Base-by-base conservation (phyloP, 2,329 filamentous ascomycete species). In the Aspergillus sp. region DNA sequence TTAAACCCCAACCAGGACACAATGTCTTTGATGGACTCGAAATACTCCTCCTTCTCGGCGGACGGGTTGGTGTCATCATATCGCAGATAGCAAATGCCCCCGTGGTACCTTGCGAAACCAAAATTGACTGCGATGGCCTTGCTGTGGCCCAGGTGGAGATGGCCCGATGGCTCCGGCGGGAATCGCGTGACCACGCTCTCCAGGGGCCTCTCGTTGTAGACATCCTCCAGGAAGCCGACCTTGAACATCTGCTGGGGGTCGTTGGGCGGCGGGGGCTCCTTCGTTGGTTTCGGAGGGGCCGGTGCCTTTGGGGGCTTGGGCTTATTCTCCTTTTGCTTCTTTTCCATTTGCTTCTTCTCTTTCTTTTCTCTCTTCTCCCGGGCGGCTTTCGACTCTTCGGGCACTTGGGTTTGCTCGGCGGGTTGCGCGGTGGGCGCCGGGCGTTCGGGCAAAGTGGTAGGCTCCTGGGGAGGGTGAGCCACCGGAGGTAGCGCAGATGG, bases 71-170 rank as follows among this genome's bases (percentile, higher is more conserved):
- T 96, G 51, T 96, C 91, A 57, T 96, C 91, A 58, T 84, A 94
- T 49, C 89, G 74, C 40, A 86, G 62, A 51, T 81, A 80, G 59
- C 77, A 82, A 40, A 79, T 68, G 37, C 89, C 89, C 22, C 81
- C 82, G 55, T 93, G 83, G 52, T 80, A 78, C 52, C 75, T 77
- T 10, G 91, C 89, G 57, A 95, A 96, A 5, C 89, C 89, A 63
- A 96, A 96, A 63, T 96, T 95, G 59, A 96, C 78, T 0, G 86
- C 82, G 57, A 96, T 95, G 14, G 91, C 89, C 66, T 96, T 96
- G 44, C 82, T 83, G 56, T 96, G 91, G 13, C 89, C 89, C 47
- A 96, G 82, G 55, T 95, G 88, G 7, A 95, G 73, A 57, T 82
- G 95, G 34, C 89, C 91, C 58, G 96, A 96, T 29, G 91, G 91